Evolutionary conservation across 169 alveolate genomes (phyloP).

Genomic region (Sarcocystis neurona): DNA sequence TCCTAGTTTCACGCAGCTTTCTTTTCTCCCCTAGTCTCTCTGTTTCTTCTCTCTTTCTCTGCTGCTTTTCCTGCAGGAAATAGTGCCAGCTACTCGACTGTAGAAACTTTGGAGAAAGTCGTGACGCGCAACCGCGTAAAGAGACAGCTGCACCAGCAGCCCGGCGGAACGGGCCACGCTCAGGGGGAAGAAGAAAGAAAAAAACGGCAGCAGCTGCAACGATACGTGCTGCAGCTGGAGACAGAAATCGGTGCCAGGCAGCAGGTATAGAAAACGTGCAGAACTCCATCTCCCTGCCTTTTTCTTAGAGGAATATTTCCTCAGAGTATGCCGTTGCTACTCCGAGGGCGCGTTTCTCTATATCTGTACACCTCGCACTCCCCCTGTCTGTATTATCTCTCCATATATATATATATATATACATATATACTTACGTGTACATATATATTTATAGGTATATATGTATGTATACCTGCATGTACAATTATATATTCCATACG

Average conservation of each 20-base stretch:
- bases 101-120: neutral
- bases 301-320: too few species aligned
- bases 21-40: neutral
- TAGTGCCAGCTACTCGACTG: neutral
- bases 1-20: neutral
- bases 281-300: too few species aligned
- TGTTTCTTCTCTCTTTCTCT: neutral
- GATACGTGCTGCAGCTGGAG: conserved; percentile 14
- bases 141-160: neutral
- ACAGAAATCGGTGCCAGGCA: neutral
- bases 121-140: conserved; percentile 1
- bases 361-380: too few species aligned
- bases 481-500: too few species aligned
- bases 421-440: neutral
- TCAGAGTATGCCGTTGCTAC: too few species aligned
- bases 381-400: neutral
- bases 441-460: neutral
- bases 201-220: conserved; percentile 1
- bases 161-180: neutral
- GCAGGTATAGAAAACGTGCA: neutral
- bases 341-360: too few species aligned
- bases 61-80: conserved; percentile 2
- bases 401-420: neutral
- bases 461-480: too few species aligned
- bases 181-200: neutral